Conservation (phyloP, 2,329 filamentous ascomycete species). For the Pyrenophora graminea region DNA sequence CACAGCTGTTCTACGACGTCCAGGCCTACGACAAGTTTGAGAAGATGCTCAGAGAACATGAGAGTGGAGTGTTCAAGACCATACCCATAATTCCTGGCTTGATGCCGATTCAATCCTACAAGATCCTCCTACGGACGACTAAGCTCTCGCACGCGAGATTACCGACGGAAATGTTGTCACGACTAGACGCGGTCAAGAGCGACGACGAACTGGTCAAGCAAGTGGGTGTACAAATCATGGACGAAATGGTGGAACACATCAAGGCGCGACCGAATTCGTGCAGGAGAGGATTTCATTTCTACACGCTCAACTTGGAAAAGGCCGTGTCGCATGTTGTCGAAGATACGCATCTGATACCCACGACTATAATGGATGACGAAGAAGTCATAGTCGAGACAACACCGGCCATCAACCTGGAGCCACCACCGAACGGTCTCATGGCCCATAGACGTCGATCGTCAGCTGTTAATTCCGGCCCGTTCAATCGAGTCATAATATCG, state of each 20-base stretch:
- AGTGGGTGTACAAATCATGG: constrained; percentile 79
- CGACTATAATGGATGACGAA: constrained; percentile 48
- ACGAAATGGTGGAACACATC: constrained; percentile 80
- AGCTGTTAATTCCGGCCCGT: constrained; percentile 79
- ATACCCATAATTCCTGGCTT: constrained; percentile 91
- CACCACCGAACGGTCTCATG: constrained; percentile 31
- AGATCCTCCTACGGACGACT: constrained; percentile 90
- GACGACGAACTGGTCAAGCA: constrained; percentile 82
- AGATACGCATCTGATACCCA: constrained; percentile 78
- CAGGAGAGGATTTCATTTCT: constrained; percentile 85
- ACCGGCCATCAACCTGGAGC: constrained; percentile 40
- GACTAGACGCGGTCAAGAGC: constrained; percentile 72
- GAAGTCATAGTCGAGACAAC: constrained; percentile 55
- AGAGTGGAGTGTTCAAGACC: constrained; percentile 80
- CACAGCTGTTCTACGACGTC: constrained; percentile 93
- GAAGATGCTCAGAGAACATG: constrained; percentile 72
- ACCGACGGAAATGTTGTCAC: constrained; percentile 69
- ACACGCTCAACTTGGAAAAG: constrained; percentile 95
- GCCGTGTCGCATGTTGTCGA: constrained; percentile 92
- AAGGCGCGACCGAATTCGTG: constrained; percentile 60
- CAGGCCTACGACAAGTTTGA: constrained; percentile 83
- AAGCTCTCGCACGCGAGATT: constrained; percentile 91
- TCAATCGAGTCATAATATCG: constrained; percentile 84
- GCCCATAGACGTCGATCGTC: constrained; percentile 66
- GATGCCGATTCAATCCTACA: constrained; percentile 97